Evolutionary conservation across 495 filamentous ascomycete species (phyloP), one percentile per base, ranked within the genome.

Genomic region (Podospora appendiculata): DNA sequence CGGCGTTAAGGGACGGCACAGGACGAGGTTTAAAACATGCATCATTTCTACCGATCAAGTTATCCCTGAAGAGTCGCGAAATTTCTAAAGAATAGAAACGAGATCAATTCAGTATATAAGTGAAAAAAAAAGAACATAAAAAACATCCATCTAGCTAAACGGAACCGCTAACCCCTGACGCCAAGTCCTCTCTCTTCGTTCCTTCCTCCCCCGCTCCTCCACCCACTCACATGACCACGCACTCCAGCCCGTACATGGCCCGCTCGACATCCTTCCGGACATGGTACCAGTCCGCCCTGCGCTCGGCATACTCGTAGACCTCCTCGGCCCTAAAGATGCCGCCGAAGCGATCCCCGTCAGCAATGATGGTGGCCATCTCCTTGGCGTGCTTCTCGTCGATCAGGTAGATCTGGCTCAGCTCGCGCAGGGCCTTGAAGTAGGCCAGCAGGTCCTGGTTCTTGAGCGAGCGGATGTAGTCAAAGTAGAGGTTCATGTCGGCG

Each of bases 221-320:
- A 25, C 25, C 25, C 25, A 25, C 58, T 78, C 75, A 96, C 90
- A 97, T 96, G 45, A 92, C 65, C 40, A 58, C 67, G 64, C 93
- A 98, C 44, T 95, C 94, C 70, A 93, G 77, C 44, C 94, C 94
- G 76, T 96, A 97, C 94, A 97, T 95, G 18, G 89, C 91, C 70
- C 87, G 84, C 77, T 99, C 94, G 17, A 99, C 91, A 50, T 89
- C 82, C 52, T 78, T 79, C 71, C 85, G 86, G 5, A 99, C 87
- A 49, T 80, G 75, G 63, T 86, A 94, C 94, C 94, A 99, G 68
- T 99, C 94, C 56, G 90, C 90, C 52, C 94, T 74, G 53, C 94
- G 73, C 66, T 95, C 89, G 11, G 91, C 94, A 71, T 93, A 99
- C 72, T 96, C 94, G 63, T 93, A 95, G 1, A 97, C 93, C 69